Evolutionary conservation across 1,284 basidiomycete species (phyloP).

Genomic region (Agaricales sp.): DNA sequence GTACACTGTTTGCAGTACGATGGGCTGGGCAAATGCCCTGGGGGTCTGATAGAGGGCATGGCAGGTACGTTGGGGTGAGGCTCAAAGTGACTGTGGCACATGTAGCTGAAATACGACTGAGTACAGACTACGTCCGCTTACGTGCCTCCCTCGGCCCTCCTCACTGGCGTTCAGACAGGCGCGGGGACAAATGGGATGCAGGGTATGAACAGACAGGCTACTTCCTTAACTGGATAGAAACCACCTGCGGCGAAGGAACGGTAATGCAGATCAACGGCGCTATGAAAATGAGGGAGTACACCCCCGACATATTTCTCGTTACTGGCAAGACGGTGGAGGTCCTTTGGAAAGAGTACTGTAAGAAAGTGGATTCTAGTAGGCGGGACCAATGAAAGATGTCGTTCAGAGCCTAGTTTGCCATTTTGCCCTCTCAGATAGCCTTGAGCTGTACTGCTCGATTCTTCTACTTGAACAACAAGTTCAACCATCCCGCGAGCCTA

Average conservation of each 20-base stretch:
- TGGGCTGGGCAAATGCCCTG: constrained; percentile 45
- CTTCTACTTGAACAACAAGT: too few relatives aligned
- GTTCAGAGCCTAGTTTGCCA: too few relatives aligned
- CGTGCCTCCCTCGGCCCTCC: constrained; percentile 46
- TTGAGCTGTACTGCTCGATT: too few relatives aligned
- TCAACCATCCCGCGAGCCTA: constrained; percentile 44
- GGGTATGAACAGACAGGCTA: background rate
- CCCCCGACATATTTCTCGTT: background rate
- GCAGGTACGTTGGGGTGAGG: constrained; percentile 37
- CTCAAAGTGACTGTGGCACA: background rate
- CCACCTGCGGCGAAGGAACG: background rate
- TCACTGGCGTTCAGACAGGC: constrained; percentile 41
- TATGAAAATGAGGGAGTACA: background rate
- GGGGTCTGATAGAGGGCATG: constrained; percentile 62
- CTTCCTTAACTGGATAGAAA: background rate
- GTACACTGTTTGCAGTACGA: constrained; percentile 70
- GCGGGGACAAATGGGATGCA: background rate
- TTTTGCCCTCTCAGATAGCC: too few relatives aligned
- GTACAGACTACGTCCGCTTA: constrained; percentile 58
- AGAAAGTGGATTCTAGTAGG: too few relatives aligned
- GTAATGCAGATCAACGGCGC: background rate
- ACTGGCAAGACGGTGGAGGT: background rate
- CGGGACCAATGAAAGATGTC: too few relatives aligned
- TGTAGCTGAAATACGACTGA: background rate
- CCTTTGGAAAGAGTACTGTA: background rate